Base-by-base conservation (phyloP, 164 flowering plant genomes). In the Echeveria elegans region DNA sequence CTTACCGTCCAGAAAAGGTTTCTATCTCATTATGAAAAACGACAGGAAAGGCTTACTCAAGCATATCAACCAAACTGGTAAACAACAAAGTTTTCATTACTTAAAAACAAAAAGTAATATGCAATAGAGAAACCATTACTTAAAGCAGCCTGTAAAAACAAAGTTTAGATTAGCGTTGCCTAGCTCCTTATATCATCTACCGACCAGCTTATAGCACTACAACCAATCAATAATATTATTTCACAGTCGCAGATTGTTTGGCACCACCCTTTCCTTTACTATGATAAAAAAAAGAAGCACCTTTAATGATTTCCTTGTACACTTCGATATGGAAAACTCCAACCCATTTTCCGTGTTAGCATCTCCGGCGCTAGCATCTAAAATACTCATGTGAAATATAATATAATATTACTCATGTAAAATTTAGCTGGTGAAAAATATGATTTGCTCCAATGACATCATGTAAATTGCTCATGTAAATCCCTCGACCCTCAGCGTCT, bases 1-100 rank as follows among this genome's bases (percentile, higher is more conserved):
- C 61, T 56, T 56, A 56, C 28, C 61, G 32, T 56, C 61, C 32
- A 26, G 8, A 56, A 56, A 56, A 28, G 16, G 19, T 56, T 56
- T 56, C 61, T 28, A 19, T 28, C 61, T 56, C 61, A 56, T 56
- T 28, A 56, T 12, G 61, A 56, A 18, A 56, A 56, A 56, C 61
- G 61, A 56, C 34, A 56, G 61, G 28, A 26, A 56, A 24, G 32
- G 32, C 31, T 56, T 4, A 56, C 61, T 26, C 61, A 56, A 56
- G 31, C 61, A 56, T 56, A 56, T 56, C 61, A 56, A 56, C 32
- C 61, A 26, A 28, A 56, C 61, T 56, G 61, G 61, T 56, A 56
- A 56, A 56, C 61, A 56, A 56, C 61, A 56, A 56, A 56, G 32
- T 56, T 24, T 28, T 19, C 61, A 26, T 28, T 56, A 56, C 61